Conservation (phyloP, 2,329 filamentous ascomycete species). For the Canariomyces notabilis region DNA sequence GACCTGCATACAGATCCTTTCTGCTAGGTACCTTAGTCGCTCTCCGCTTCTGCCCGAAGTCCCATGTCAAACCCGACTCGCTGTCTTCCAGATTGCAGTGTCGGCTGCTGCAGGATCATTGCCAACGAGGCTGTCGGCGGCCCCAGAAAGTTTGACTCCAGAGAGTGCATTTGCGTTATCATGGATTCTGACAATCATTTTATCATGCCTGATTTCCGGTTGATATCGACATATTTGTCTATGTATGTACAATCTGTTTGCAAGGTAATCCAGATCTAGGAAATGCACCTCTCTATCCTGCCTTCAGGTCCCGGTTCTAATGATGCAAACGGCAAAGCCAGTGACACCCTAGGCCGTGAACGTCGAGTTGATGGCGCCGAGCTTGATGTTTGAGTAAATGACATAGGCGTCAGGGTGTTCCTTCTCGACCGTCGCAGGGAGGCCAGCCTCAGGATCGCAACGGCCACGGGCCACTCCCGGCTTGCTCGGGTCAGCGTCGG, state of each 20-base stretch:
- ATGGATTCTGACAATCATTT: too few relatives aligned
- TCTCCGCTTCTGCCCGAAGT: not conserved
- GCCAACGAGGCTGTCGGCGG: not conserved
- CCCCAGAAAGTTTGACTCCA: not conserved
- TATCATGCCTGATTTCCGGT: not conserved
- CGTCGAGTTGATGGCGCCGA: slow-evolving; percentile 43
- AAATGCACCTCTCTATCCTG: not conserved
- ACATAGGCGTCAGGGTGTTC: slow-evolving; percentile 39
- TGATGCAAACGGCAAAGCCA: not conserved
- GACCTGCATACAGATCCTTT: too few relatives aligned
- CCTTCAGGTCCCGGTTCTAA: not conserved
- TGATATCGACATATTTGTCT: not conserved
- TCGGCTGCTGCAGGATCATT: not conserved
- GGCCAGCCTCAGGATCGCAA: slow-evolving; percentile 42
- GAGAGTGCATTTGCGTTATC: too few relatives aligned
- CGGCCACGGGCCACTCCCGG: slow-evolving; percentile 45
- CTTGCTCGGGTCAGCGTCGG: slow-evolving; percentile 29
- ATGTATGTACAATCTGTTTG: not conserved
- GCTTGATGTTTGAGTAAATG: slow-evolving; percentile 46
- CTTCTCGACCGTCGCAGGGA: slow-evolving; percentile 40
- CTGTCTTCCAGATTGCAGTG: not conserved
- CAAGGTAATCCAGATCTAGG: not conserved
- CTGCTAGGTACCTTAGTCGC: too few relatives aligned
- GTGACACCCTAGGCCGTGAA: slow-evolving; percentile 25
- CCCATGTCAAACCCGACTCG: not conserved